phyloP scores from a whole-genome alignment of 2,329 filamentous ascomycete species.

The Chaetomiaceae sp. region DNA sequence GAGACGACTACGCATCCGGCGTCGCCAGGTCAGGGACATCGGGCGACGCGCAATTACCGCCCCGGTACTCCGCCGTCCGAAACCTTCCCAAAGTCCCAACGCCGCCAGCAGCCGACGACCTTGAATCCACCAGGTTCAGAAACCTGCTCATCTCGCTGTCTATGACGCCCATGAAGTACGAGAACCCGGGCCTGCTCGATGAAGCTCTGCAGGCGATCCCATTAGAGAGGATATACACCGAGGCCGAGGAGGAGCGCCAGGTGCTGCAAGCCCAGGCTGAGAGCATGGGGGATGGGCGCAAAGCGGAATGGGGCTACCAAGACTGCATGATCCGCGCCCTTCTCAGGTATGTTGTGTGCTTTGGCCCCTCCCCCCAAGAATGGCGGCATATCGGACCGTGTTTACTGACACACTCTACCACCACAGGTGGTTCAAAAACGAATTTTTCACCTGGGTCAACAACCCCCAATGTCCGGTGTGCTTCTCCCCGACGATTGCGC shows the following conservation, averaged over 20 bases:
- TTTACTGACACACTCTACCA: constrained; percentile 11
- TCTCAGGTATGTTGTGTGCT: constrained; percentile 53
- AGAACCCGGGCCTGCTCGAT: constrained; percentile 91
- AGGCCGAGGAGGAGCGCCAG: constrained; percentile 90
- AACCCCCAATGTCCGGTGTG: constrained; percentile 85
- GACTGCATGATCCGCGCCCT: constrained; percentile 91
- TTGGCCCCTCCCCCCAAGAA: too few species aligned
- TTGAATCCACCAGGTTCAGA: constrained; percentile 67
- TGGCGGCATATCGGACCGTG: too few species aligned
- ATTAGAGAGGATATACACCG: constrained; percentile 83
- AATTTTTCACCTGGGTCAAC: constrained; percentile 96
- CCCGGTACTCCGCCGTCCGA: constrained; percentile 46
- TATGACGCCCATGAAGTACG: constrained; percentile 85
- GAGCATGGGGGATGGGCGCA: constrained; percentile 74
- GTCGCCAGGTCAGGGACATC: constrained; percentile 44
- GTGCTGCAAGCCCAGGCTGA: constrained; percentile 82
- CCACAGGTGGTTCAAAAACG: constrained; percentile 84
- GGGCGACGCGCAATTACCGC: constrained; percentile 39
- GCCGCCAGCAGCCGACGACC: constrained; percentile 62
- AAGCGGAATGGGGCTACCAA: constrained; percentile 93
- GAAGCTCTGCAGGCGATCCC: constrained; percentile 85
- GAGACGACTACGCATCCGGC: constrained; percentile 37
- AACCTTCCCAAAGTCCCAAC: constrained; percentile 60
- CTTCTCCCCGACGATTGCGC: constrained; percentile 73
- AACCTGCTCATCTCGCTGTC: constrained; percentile 83